Evolutionary conservation across 2,329 filamentous ascomycete genomes (phyloP).

Genomic region (Zopfia rhizophila): DNA sequence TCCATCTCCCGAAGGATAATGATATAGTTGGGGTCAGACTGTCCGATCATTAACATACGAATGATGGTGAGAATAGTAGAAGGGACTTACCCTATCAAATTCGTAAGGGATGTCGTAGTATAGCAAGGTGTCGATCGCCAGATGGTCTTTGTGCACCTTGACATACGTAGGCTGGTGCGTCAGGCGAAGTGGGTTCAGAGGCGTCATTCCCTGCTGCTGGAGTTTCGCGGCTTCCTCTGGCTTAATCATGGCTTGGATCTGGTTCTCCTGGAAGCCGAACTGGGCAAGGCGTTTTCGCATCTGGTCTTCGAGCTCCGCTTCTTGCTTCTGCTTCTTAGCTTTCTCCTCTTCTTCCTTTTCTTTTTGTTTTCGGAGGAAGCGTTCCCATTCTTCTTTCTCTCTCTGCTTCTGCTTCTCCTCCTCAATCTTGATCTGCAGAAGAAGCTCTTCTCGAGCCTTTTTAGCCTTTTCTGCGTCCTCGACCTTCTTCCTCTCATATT

Average conservation of each 20-base stretch:
- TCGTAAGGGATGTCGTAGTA: slow-evolving; percentile 62
- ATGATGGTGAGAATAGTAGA: slow-evolving; percentile 1
- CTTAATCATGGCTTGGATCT: slow-evolving; percentile 60
- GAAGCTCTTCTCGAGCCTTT: slow-evolving; percentile 48
- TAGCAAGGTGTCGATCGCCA: slow-evolving; percentile 58
- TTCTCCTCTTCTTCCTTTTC: slow-evolving; percentile 55
- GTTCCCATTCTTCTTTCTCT: slow-evolving; percentile 56
- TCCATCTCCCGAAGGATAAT: slow-evolving; percentile 62
- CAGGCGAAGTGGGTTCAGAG: slow-evolving; percentile 43
- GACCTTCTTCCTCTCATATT: slow-evolving; percentile 49
- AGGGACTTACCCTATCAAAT: slow-evolving; percentile 57
- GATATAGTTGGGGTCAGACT: slow-evolving; percentile 59
- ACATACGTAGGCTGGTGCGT: slow-evolving; percentile 56
- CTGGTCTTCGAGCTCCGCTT: slow-evolving; percentile 55
- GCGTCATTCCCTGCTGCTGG: slow-evolving; percentile 44
- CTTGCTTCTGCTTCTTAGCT: slow-evolving; percentile 50
- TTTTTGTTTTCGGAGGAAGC: slow-evolving; percentile 52
- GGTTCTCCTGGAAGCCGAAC: slow-evolving; percentile 58
- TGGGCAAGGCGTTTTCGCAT: slow-evolving; percentile 58
- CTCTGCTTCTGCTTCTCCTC: slow-evolving; percentile 53
- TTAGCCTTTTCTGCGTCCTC: slow-evolving; percentile 50
- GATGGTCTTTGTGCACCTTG: slow-evolving; percentile 58
- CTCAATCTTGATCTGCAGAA: slow-evolving; percentile 53
- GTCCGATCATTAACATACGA: slow-evolving; percentile 16
- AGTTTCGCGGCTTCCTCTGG: slow-evolving; percentile 57